Evolutionary conservation across 108 stramenopile species (phyloP).

Genomic region (Pinguiococcus pyrenoidosus): DNA sequence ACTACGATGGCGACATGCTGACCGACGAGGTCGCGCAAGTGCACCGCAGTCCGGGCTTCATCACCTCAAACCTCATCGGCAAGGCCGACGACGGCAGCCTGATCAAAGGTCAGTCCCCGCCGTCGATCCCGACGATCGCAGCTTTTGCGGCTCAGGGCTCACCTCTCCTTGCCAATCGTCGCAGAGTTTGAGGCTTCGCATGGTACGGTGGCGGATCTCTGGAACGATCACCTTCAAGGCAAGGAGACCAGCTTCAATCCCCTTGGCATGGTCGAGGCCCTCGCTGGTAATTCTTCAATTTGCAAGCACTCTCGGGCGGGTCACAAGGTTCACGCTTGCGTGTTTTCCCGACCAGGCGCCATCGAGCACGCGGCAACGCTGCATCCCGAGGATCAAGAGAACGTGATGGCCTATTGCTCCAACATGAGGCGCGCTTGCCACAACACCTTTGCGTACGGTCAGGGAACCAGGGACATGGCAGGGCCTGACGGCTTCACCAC

Average conservation of each 20-base stretch:
- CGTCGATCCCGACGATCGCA: too few relatives aligned
- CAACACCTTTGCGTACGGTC: constrained; percentile 89
- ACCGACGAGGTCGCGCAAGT: constrained; percentile 96
- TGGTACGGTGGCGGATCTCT: constrained; percentile 87
- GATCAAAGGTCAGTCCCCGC: too few relatives aligned
- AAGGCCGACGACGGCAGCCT: constrained; percentile 68
- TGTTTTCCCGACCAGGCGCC: too few relatives aligned
- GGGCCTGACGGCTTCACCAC: constrained; percentile 84
- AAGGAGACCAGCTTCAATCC: constrained; percentile 91
- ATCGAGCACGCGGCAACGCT: constrained; percentile 77
- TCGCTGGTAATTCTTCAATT: too few relatives aligned
- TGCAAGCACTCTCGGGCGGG: too few relatives aligned
- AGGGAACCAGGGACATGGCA: constrained; percentile 87
- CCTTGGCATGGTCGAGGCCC: constrained; percentile 82
- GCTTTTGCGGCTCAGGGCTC: too few relatives aligned
- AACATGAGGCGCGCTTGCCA: constrained; percentile 70
- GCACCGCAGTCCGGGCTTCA: constrained; percentile 92
- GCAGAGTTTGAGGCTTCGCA: constrained; percentile 78
- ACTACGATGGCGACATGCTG: constrained; percentile 86
- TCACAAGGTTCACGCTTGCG: too few relatives aligned
- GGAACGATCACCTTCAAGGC: constrained; percentile 81
- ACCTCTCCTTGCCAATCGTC: background rate
- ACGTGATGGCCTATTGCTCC: constrained; percentile 53
- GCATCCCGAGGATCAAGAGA: constrained; percentile 48
- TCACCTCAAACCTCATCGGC: constrained; percentile 87